Conservation (phyloP, 345 rosid genomes). For the Eucalyptus erythrocorys region DNA sequence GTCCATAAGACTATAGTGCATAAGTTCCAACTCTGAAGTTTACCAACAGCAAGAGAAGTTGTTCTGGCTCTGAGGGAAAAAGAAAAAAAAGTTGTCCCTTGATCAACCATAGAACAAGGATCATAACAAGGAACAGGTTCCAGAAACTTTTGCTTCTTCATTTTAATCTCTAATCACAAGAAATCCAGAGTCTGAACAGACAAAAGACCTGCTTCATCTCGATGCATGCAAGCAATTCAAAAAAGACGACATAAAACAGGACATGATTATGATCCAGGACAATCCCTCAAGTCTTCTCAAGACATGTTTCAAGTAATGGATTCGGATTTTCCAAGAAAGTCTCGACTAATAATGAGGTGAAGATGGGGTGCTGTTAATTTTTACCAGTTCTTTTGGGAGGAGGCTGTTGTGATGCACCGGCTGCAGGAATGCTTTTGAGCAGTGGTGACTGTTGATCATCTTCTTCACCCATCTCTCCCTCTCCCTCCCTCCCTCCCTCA, state of each 20-base stretch:
- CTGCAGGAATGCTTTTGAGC: neutral
- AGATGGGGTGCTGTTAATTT: neutral
- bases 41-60: neutral
- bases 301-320: neutral
- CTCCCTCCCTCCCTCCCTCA: rapidly evolving
- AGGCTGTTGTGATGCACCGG: neutral
- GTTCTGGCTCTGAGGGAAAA: neutral
- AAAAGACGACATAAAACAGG: neutral
- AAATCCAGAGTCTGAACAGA: neutral
- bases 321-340: neutral
- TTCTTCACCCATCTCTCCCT: neutral
- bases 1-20: neutral
- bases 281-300: neutral
- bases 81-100: neutral
- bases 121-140: neutral
- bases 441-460: conserved; percentile 6
- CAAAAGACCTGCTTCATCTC: neutral
- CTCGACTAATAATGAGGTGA: neutral
- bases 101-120: neutral
- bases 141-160: neutral
- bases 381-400: conserved; percentile 26
- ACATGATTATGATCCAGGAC: neutral
- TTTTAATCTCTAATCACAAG: neutral
- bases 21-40: neutral
- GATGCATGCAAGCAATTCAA: neutral